phyloP scores from a whole-genome alignment of 805 yeast species.

The Metschnikowia similis region DNA sequence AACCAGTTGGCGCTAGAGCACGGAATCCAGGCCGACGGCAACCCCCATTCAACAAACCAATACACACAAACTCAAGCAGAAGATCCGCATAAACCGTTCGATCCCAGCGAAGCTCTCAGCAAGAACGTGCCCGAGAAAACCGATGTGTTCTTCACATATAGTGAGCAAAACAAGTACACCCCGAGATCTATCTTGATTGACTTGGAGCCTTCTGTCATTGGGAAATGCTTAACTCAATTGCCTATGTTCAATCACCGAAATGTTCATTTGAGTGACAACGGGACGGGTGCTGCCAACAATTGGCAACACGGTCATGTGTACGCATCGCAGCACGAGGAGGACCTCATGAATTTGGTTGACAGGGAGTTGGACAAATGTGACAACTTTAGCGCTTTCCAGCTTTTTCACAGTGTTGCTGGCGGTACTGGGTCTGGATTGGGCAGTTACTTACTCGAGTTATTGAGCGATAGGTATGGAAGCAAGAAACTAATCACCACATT shows the following conservation, averaged over 20 bases:
- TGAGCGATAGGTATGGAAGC: constrained; percentile 72
- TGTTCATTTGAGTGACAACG: constrained; percentile 71
- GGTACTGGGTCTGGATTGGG: constrained; percentile 99
- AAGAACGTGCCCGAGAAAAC: constrained; percentile 57
- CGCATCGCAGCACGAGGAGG: constrained; percentile 65
- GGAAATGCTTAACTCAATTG: constrained; percentile 49
- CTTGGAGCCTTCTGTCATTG: constrained; percentile 84
- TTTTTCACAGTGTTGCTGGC: constrained; percentile 94
- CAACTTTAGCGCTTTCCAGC: constrained; percentile 82
- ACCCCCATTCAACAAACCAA: constrained; percentile 20
- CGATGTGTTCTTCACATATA: constrained; percentile 74
- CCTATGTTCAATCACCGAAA: constrained; percentile 81
- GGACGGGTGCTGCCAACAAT: constrained; percentile 93
- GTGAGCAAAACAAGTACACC: constrained; percentile 72
- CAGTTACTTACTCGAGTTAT: constrained; percentile 67
- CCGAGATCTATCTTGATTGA: constrained; percentile 87
- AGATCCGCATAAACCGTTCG: constrained; percentile 14
- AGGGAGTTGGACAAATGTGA: constrained; percentile 90
- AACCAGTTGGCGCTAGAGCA: constrained; percentile 82
- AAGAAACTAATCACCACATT: constrained; percentile 82
- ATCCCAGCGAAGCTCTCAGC: constrained; percentile 1
- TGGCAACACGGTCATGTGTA: constrained; percentile 89
- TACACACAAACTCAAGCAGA: background rate
- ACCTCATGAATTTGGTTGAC: constrained; percentile 77
- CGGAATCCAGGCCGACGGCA: constrained; percentile 69